Conservation (phyloP, 495 filamentous ascomycete species). For the Lindgomyces ingoldianus region DNA sequence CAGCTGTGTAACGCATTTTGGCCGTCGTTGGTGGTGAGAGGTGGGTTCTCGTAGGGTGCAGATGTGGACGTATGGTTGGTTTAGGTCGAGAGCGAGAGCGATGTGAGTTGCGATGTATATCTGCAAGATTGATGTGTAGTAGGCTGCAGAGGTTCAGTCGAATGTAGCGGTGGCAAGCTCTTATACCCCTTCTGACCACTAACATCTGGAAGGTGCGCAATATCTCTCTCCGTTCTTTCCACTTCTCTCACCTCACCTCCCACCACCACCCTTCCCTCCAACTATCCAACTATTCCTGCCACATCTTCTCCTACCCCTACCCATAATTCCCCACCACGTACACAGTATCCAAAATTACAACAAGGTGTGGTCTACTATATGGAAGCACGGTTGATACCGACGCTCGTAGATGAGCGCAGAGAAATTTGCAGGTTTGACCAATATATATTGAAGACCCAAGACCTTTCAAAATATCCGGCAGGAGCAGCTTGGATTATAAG, state of each 20-base stretch:
- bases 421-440: not conserved
- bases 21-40: not conserved
- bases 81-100: not conserved
- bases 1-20: conserved; percentile 4
- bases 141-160: not conserved
- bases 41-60: too few species aligned
- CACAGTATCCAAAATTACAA: conserved; percentile 7
- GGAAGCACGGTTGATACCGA: conserved; percentile 8
- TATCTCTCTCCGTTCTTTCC: not conserved
- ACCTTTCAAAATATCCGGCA: conserved; percentile 9
- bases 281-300: not conserved
- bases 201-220: not conserved
- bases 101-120: not conserved
- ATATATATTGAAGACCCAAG: not conserved
- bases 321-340: too few species aligned
- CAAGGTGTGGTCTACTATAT: conserved; percentile 4
- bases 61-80: not conserved
- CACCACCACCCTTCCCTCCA: not conserved
- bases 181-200: too few species aligned
- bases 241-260: not conserved
- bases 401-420: conserved; percentile 2
- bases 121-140: not conserved
- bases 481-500: not conserved
- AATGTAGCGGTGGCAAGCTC: not conserved
- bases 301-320: too few species aligned